Base-by-base conservation (phyloP, 2,329 filamentous ascomycete genomes). In the Ampelomyces quisqualis region DNA sequence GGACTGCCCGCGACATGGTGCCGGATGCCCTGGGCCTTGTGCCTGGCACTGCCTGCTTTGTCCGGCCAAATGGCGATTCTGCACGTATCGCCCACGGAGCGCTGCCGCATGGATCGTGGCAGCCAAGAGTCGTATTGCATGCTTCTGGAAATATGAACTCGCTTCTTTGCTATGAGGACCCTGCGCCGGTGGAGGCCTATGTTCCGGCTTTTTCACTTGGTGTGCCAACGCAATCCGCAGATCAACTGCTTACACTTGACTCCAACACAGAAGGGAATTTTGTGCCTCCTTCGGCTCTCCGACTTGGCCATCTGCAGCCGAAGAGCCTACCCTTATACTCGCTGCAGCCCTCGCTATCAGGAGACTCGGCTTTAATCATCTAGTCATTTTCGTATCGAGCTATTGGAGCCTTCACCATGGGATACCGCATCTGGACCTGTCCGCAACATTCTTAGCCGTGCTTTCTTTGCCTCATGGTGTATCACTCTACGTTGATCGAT, bases 41-140 rank as follows among this genome's bases (percentile, higher is more conserved):
- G 32, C 23, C 38, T 47, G 49, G 45, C 49, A 48, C 38, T 50
- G 51, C n/a, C n/a, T n/a, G n/a, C n/a, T n/a, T n/a, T n/a, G n/a
- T 49, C 51, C 60, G 60, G 61, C 48, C 55, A 24, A 57, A 64
- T 49, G 60, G 58, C 57, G 53, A 53, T 48, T 24, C 28, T 18
- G 37, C 44, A 34, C 45, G 30, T 41, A 33, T 15, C 34, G 41
- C 40, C 44, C 40, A 23, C 29, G 41, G 34, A 48, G 50, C 47
- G 43, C 48, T 43, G 55, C 46, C 38, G 48, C 41, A n/a, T n/a
- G n/a, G n/a, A n/a, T 55, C 33, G 33, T 36, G 48, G 43, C 31
- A 17, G 53, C 61, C 59, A 53, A 62, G 55, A 34, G 29, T 33
- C 23, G 32, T 34, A 35, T 43, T 43, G 40, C 45, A 37, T 30